Evolutionary conservation across 441 rosid genomes (phyloP).

Genomic region (Erodium texanum): DNA sequence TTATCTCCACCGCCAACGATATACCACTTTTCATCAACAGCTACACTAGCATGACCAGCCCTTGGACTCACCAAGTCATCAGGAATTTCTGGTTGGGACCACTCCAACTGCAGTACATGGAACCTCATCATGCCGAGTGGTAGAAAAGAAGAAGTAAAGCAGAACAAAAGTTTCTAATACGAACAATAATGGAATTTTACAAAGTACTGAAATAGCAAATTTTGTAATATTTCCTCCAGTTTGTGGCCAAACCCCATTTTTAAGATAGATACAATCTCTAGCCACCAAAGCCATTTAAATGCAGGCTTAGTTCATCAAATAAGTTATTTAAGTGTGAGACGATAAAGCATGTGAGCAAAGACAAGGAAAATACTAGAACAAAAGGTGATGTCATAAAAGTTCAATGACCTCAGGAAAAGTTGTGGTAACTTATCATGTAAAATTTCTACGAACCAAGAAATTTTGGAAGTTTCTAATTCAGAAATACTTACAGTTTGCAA

Average conservation of each 20-base stretch:
- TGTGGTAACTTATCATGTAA: background rate
- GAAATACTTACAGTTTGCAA: constrained; percentile 60
- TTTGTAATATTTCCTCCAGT: too few relatives aligned
- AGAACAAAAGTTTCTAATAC: background rate
- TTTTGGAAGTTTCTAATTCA: background rate
- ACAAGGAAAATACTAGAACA: too few relatives aligned
- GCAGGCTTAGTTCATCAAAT: too few relatives aligned
- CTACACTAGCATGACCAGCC: constrained; percentile 85
- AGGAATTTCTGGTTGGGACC: constrained; percentile 83
- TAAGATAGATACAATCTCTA: too few relatives aligned
- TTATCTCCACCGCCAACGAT: constrained; percentile 96
- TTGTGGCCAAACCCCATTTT: too few relatives aligned
- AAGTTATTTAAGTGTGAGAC: too few relatives aligned
- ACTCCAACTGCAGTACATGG: constrained; percentile 60
- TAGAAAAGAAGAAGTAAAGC: background rate
- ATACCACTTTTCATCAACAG: constrained; percentile 75
- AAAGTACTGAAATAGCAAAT: too few relatives aligned
- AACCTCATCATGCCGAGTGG: background rate
- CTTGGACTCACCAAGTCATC: constrained; percentile 72
- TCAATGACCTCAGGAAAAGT: too few relatives aligned
- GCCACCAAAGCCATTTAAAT: too few relatives aligned
- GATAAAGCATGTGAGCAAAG: too few relatives aligned
- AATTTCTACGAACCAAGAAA: background rate
- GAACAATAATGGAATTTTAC: background rate
- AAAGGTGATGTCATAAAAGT: too few relatives aligned